Base-by-base conservation (phyloP, 192 early-diverging fungal genomes). In the Coemansia sp. region DNA sequence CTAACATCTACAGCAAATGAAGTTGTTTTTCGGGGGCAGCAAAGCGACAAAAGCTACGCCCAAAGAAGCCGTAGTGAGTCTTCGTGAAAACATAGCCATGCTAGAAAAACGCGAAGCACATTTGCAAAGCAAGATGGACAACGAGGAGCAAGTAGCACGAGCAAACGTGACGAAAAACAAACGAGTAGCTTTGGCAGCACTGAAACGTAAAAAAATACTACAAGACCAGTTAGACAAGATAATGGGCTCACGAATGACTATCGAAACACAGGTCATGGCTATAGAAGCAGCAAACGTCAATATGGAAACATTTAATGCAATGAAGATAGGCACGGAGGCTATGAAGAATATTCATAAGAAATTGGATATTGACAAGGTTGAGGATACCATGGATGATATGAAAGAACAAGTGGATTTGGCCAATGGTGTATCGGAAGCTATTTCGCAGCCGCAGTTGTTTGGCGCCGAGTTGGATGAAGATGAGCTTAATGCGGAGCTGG, bases 261-360 rank as follows among this genome's bases (percentile, higher is more conserved):
- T 99, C 50, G 97, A 99, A 64, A 88, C 89, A 14, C 97, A 98
- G 76, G 90, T 91, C 30, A 93, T 95, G 91, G 89, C 94, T 5
- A 96, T 99, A 60, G 97, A 99, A 71, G 92, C 87, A 56, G 94
- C 96, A 49, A 98, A 96, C 73, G 89, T 98, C 56, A 97, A 99
- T 75, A 66, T 96, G 48, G 94, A 96, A 70, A 92, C 92, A 0
- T 94, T 99, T 89, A 90, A 93, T 69, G 94, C 96, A 7, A 94
- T 99, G 95, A 85, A 90, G 70, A 85, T 87, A 30, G 97, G 92
- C 69, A 92, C 94, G 20, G 89, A 91, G 38, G 96, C 96, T 25
- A 93, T 99, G 93, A 96, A 95, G 78, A 66, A 71, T 30, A 96
- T 99, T 61, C 96, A 99, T 66, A 63, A 69, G 90, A 92, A 69